Evolutionary conservation across 75 land plant genomes (phyloP).

Genomic region (Cunninghamia lanceolata): DNA sequence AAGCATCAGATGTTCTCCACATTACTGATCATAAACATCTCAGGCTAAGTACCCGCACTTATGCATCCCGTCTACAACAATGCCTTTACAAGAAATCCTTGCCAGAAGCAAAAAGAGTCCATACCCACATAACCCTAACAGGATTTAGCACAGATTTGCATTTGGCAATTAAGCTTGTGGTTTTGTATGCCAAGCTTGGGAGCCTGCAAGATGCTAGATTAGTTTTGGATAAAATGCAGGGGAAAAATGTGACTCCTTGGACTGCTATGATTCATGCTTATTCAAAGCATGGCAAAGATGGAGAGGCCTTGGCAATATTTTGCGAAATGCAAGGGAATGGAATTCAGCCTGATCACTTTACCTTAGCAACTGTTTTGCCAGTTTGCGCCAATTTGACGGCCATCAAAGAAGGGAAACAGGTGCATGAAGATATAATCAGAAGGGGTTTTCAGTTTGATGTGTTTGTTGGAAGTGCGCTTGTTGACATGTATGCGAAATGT

Average conservation of each 20-base stretch:
- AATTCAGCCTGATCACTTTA: slow-evolving; percentile 21
- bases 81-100: neutral
- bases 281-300: slow-evolving; percentile 25
- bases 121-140: neutral
- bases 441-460: slow-evolving; percentile 7
- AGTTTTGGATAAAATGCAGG: slow-evolving; percentile 35
- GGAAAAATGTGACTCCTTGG: slow-evolving; percentile 47
- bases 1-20: neutral
- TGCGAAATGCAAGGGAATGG: slow-evolving; percentile 22
- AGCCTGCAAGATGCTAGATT: slow-evolving; percentile 21
- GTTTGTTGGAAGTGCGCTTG: slow-evolving; percentile 18
- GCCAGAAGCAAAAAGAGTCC: neutral
- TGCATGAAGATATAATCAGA: slow-evolving; percentile 15
- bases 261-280: slow-evolving; percentile 48
- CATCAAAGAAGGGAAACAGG: slow-evolving; percentile 6
- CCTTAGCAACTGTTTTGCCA: slow-evolving; percentile 17
- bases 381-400: slow-evolving; percentile 9
- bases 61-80: neutral
- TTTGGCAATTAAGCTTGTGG: slow-evolving; percentile 33
- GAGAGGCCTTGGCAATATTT: slow-evolving; percentile 26
- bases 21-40: neutral
- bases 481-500: slow-evolving; percentile 39
- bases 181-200: slow-evolving; percentile 47
- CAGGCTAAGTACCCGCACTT: neutral
- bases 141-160: neutral